Conservation (phyloP, 495 filamentous ascomycete genomes). For the Penicillium cataractarum region DNA sequence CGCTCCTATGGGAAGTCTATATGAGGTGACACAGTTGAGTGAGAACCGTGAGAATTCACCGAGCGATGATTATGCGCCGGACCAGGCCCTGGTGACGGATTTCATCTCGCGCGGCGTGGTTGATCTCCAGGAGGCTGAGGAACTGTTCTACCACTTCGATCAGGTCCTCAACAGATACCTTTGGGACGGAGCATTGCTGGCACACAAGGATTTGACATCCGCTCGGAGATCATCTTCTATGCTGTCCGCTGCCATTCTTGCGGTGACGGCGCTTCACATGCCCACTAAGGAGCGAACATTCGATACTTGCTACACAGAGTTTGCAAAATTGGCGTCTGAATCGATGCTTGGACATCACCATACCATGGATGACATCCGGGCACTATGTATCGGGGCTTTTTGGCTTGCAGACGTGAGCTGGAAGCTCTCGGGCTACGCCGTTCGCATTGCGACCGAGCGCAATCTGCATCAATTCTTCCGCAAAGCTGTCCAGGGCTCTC, state of each 20-base stretch:
- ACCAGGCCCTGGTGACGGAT: constrained; percentile 51
- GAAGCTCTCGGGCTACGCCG: constrained; percentile 59
- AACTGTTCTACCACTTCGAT: constrained; percentile 53
- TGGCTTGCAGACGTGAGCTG: constrained; percentile 60
- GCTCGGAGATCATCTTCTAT: constrained; percentile 55
- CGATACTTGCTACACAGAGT: constrained; percentile 56
- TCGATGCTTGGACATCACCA: constrained; percentile 57
- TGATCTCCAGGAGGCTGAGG: constrained; percentile 52
- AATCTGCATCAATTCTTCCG: constrained; percentile 54
- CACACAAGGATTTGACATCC: constrained; percentile 47
- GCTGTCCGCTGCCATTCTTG: constrained; percentile 53
- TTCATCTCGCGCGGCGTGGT: constrained; percentile 55
- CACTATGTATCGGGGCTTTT: constrained; percentile 56
- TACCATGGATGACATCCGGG: constrained; percentile 55
- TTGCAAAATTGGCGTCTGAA: constrained; percentile 53
- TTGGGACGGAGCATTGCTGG: constrained; percentile 53
- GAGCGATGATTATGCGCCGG: constrained; percentile 37
- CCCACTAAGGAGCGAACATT: constrained; percentile 49
- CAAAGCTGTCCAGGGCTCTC: constrained; percentile 51
- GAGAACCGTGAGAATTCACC: constrained; percentile 47
- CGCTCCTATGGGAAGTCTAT: constrained; percentile 62
- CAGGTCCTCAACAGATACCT: constrained; percentile 57
- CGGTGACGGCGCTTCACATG: constrained; percentile 57
- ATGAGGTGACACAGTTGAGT: constrained; percentile 61
- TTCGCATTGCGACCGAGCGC: constrained; percentile 59